Conservation (phyloP, 495 filamentous ascomycete species). For the Bacidia rubella region DNA sequence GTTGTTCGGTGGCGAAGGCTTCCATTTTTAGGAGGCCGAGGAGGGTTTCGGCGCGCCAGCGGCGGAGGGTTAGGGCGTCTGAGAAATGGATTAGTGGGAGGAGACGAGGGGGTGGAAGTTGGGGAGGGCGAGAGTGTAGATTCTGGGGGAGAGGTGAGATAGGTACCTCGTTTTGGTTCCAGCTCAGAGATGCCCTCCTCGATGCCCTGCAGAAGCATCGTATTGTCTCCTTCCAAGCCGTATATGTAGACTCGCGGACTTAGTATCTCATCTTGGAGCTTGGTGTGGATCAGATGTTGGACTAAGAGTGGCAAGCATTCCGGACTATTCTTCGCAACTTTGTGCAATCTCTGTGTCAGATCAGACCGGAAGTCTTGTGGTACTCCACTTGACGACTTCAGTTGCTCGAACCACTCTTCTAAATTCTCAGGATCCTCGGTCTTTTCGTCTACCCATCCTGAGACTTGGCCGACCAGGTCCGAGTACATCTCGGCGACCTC, state of each 20-base stretch:
- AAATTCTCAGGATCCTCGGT: conserved; percentile 12
- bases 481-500: conserved; percentile 14
- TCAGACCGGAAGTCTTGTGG: conserved; percentile 7
- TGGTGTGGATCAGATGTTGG: conserved; percentile 13
- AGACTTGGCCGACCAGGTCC: conserved; percentile 12
- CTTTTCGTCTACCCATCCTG: conserved; percentile 15
- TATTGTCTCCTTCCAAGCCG: conserved; percentile 12
- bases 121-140: neutral
- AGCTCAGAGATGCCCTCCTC: conserved; percentile 14
- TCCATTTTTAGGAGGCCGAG: conserved; percentile 8
- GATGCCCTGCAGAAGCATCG: conserved; percentile 9
- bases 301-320: conserved; percentile 14
- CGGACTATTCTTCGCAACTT: conserved; percentile 8
- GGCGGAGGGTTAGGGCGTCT: conserved; percentile 13
- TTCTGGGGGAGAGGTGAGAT: neutral
- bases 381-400: conserved; percentile 6
- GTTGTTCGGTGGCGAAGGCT: conserved; percentile 10
- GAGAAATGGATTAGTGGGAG: neutral
- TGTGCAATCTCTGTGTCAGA: conserved; percentile 5
- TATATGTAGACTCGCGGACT: conserved; percentile 13
- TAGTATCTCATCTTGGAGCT: conserved; percentile 9
- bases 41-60: conserved; percentile 17
- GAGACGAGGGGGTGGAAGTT: too few species aligned
- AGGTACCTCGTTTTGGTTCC: conserved; percentile 12
- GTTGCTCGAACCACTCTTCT: conserved; percentile 10